Conservation (phyloP, 805 yeast genomes). For the Teunomyces funiuensis region DNA sequence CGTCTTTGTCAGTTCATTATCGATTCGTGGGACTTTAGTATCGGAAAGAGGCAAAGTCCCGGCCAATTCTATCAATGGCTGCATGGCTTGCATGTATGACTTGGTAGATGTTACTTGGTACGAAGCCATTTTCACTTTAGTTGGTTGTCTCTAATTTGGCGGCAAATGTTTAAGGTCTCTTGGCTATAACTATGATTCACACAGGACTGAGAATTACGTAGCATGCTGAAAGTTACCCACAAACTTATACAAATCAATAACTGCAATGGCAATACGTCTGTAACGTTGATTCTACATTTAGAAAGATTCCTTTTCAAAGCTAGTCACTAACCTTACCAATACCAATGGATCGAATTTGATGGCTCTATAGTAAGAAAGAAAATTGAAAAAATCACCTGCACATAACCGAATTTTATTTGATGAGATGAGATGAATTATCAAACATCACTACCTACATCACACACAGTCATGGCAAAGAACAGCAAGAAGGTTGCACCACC, state of each 20-base stretch:
- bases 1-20: slow-evolving; percentile 31
- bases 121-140: slow-evolving; percentile 29
- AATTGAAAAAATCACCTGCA: background rate
- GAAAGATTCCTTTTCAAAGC: too few relatives aligned
- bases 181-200: slow-evolving; percentile 3
- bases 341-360: too few relatives aligned
- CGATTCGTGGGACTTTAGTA: slow-evolving; percentile 37
- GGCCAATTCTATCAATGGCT: slow-evolving; percentile 57
- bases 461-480: slow-evolving; percentile 10
- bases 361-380: too few relatives aligned
- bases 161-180: background rate
- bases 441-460: background rate
- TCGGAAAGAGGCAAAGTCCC: slow-evolving; percentile 19
- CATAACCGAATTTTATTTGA: slow-evolving; percentile 5
- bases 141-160: background rate
- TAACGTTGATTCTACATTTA: too few relatives aligned
- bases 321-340: too few relatives aligned
- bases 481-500: slow-evolving; percentile 10
- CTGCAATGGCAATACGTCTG: too few relatives aligned
- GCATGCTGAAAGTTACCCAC: slow-evolving; percentile 1
- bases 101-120: slow-evolving; percentile 60
- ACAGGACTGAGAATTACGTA: slow-evolving; percentile 1
- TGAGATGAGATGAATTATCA: slow-evolving; percentile 13
- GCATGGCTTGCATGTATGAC: slow-evolving; percentile 80
- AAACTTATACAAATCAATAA: background rate